phyloP scores from a whole-genome alignment of 345 rosid genomes.

The Firmiana major region DNA sequence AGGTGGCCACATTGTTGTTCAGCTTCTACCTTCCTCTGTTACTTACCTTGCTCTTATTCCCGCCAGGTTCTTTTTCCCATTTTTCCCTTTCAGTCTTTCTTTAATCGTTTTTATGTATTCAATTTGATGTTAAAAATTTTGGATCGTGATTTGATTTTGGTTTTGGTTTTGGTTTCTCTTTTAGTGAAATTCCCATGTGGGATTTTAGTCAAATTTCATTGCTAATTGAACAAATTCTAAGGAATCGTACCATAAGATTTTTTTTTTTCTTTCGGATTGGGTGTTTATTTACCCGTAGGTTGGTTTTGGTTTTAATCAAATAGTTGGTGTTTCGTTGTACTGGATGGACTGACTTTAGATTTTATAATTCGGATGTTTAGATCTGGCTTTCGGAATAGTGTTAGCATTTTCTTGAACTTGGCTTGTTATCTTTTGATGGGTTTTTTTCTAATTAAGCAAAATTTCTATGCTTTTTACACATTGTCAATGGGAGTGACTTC shows the following conservation, averaged over 20 bases:
- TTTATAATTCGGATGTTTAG: constrained; percentile 1
- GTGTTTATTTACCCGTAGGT: background rate
- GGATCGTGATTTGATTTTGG: background rate
- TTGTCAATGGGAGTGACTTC: background rate
- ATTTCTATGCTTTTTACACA: background rate
- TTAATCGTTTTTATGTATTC: background rate
- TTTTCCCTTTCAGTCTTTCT: background rate
- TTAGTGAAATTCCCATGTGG: background rate
- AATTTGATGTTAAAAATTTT: background rate
- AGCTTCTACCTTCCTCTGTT: constrained; percentile 65
- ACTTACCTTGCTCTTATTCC: constrained; percentile 86
- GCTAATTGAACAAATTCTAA: background rate
- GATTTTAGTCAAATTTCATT: background rate
- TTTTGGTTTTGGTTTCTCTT: background rate
- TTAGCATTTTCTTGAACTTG: background rate
- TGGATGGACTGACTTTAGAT: background rate
- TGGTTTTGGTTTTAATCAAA: background rate
- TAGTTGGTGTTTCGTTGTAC: background rate
- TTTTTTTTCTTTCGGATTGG: background rate
- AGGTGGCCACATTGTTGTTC: constrained; percentile 75
- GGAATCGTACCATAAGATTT: background rate
- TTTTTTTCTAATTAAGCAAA: background rate
- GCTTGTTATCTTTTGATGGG: background rate
- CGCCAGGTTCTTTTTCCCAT: constrained; percentile 48
- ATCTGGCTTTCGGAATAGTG: background rate